Conservation (phyloP, 1,139 yeast genomes). For the Suhomyces bokatorum region DNA sequence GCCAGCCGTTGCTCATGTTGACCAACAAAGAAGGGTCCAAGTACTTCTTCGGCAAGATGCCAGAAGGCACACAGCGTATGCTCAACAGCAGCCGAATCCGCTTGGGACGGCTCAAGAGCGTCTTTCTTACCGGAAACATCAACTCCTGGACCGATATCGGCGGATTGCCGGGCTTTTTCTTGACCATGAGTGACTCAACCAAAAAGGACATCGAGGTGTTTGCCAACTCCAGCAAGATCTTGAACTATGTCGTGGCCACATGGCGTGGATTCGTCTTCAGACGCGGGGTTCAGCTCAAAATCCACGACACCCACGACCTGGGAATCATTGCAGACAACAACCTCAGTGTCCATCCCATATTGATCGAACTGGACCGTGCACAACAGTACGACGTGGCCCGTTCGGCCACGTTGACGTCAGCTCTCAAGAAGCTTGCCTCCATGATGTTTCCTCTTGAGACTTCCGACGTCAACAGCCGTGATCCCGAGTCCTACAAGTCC, state of each 20-base stretch:
- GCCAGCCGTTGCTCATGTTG: slow-evolving; percentile 60
- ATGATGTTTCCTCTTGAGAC: slow-evolving; percentile 55
- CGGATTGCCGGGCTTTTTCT: slow-evolving; percentile 85
- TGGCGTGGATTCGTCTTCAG: slow-evolving; percentile 93
- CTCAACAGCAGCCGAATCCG: slow-evolving; percentile 55
- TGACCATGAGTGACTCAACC: slow-evolving; percentile 85
- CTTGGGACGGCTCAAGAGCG: slow-evolving; percentile 56
- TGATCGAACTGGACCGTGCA: slow-evolving; percentile 21
- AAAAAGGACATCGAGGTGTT: slow-evolving; percentile 46
- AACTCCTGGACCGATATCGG: slow-evolving; percentile 72
- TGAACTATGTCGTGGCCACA: slow-evolving; percentile 61
- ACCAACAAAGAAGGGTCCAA: slow-evolving; percentile 53
- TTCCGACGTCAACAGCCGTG: slow-evolving; percentile 33
- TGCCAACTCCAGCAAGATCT: slow-evolving; percentile 38
- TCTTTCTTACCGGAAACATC: slow-evolving; percentile 74
- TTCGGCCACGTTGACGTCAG: slow-evolving; percentile 15
- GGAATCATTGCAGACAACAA: slow-evolving; percentile 50
- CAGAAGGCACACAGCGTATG: slow-evolving; percentile 85
- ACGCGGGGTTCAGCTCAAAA: slow-evolving; percentile 62
- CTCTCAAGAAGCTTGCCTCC: slow-evolving; percentile 36
- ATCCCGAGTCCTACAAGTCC: slow-evolving; percentile 41
- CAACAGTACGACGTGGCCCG: not conserved
- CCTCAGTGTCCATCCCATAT: slow-evolving; percentile 54
- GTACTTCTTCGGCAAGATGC: slow-evolving; percentile 74
- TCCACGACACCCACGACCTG: slow-evolving; percentile 36